Conservation (phyloP, 257 asterid genomes). For the Agastache rugosa region DNA sequence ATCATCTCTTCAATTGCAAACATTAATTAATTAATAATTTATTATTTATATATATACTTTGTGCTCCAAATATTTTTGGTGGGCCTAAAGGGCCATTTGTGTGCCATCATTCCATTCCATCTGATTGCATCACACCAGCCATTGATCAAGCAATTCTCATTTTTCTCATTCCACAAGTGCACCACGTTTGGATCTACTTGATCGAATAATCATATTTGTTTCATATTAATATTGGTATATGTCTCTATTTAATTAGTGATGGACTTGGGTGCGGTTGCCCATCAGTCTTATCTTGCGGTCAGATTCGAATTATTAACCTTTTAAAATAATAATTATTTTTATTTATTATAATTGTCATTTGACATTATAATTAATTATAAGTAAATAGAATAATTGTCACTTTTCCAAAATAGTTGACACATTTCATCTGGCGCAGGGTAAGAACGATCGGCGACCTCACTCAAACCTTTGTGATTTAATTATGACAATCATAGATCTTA, state of each 20-base stretch:
- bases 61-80: constrained; percentile 42
- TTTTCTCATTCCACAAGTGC: constrained; percentile 31
- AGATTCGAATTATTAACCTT: too few relatives aligned
- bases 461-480: too few relatives aligned
- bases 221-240: background rate
- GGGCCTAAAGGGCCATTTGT: constrained; percentile 34
- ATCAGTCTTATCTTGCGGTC: too few relatives aligned
- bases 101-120: constrained; percentile 50
- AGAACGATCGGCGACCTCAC: too few relatives aligned
- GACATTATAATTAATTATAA: too few relatives aligned
- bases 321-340: too few relatives aligned
- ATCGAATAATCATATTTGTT: background rate
- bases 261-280: too few relatives aligned
- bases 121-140: constrained; percentile 51
- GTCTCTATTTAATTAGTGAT: background rate
- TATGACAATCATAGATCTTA: too few relatives aligned
- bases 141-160: constrained; percentile 50
- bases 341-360: too few relatives aligned
- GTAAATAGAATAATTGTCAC: too few relatives aligned
- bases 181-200: background rate
- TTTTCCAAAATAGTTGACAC: too few relatives aligned
- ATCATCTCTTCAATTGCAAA: constrained; percentile 88
- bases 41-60: constrained; percentile 29
- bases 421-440: too few relatives aligned
- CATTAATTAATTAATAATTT: constrained; percentile 56